Evolutionary conservation across 305 asterid genomes (phyloP).

Genomic region (Caryopteris hybrid): DNA sequence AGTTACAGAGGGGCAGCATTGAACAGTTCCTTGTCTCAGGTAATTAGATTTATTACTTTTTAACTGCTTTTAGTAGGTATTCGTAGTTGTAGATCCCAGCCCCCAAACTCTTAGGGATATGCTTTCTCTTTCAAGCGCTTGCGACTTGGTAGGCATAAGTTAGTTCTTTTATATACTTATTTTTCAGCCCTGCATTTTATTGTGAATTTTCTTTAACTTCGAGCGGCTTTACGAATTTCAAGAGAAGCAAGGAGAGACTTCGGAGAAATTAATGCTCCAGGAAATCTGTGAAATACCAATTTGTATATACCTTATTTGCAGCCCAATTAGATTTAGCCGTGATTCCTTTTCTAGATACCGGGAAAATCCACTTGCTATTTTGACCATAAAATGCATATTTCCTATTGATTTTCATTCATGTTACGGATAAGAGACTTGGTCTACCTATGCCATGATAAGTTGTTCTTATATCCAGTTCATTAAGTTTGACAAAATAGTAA

Average conservation of each 20-base stretch:
- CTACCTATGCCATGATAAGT: background rate
- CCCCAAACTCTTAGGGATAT: background rate
- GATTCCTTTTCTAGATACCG: background rate
- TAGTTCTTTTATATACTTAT: background rate
- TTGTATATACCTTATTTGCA: background rate
- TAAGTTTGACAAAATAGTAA: background rate
- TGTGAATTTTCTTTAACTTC: background rate
- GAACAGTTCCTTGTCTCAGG: slow-evolving; percentile 91
- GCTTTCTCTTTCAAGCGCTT: background rate
- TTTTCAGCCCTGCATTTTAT: background rate
- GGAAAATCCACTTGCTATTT: background rate
- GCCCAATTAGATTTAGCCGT: background rate
- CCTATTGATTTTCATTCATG: background rate
- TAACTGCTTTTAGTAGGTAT: background rate
- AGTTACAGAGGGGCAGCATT: slow-evolving; percentile 91
- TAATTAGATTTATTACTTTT: slow-evolving; percentile 18
- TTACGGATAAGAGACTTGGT: background rate
- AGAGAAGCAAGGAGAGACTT: background rate
- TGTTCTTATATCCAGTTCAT: background rate
- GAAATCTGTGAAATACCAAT: background rate
- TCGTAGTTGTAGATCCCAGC: background rate
- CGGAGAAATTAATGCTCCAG: background rate
- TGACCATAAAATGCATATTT: too few relatives aligned
- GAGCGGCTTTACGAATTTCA: background rate
- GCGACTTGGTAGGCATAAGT: background rate